These are phyloP conservation scores for Lithospermum erythrorhizon DNA, from an alignment of 257 asterid species.

Conservation along the genomic window DNA sequence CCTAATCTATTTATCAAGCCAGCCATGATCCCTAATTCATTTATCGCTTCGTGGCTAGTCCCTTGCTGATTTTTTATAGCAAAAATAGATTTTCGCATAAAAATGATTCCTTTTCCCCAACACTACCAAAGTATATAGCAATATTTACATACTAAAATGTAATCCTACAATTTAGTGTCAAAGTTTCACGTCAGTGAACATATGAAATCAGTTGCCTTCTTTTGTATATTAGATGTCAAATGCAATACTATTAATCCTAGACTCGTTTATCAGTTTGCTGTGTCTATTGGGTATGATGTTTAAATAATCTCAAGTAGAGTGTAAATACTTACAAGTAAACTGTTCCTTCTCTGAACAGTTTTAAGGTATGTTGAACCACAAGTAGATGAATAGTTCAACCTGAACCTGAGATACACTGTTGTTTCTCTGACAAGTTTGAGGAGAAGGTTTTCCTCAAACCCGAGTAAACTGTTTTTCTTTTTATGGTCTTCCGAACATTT, in stretches of 20 bases:
- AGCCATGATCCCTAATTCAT: too few relatives aligned
- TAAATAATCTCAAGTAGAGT: neutral
- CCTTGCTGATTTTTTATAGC: too few relatives aligned
- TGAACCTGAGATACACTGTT: neutral
- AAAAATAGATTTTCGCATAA: too few relatives aligned
- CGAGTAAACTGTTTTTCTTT: neutral
- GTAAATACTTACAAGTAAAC: neutral
- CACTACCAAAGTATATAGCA: too few relatives aligned
- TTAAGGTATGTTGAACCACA: neutral
- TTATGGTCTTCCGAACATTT: conserved; percentile 1
- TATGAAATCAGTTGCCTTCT: neutral
- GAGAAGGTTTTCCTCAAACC: neutral
- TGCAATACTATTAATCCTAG: neutral
- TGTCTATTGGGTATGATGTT: neutral
- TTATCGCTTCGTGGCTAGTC: too few relatives aligned
- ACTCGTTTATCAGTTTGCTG: neutral
- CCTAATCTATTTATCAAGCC: too few relatives aligned
- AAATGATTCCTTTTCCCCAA: too few relatives aligned
- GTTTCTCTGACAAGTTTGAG: too few relatives aligned
- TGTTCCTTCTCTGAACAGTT: neutral
- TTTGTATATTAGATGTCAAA: neutral
- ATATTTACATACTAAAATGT: neutral
- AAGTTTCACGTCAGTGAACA: neutral
- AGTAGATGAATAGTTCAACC: neutral
- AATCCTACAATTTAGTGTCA: too few relatives aligned